Evolutionary conservation across 495 filamentous ascomycete genomes (phyloP).

Genomic region (Daldinia concentrica): DNA sequence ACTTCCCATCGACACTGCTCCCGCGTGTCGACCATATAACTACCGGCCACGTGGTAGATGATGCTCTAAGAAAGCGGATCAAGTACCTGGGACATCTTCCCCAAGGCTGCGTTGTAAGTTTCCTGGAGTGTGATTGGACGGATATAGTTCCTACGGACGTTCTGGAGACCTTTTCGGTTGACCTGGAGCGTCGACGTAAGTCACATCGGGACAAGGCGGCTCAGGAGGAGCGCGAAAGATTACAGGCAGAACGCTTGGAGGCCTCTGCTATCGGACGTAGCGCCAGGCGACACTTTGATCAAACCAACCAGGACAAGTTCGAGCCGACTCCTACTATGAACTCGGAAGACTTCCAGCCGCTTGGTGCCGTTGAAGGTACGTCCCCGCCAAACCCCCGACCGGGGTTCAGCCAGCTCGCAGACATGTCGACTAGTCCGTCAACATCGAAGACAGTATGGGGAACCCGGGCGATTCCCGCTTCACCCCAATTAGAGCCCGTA

Average conservation of each 20-base stretch:
- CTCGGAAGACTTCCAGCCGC: constrained; percentile 72
- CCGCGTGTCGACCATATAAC: constrained; percentile 92
- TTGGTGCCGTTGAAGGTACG: constrained; percentile 57
- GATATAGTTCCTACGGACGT: constrained; percentile 83
- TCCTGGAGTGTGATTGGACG: constrained; percentile 97
- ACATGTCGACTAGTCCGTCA: constrained; percentile 79
- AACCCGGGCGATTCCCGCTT: constrained; percentile 68
- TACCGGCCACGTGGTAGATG: constrained; percentile 89
- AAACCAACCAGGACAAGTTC: constrained; percentile 47
- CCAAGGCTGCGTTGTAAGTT: constrained; percentile 90
- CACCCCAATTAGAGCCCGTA: constrained; percentile 57
- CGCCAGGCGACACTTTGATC: constrained; percentile 48
- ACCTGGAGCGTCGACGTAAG: constrained; percentile 82
- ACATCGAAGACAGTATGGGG: constrained; percentile 87
- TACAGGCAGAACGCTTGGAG: constrained; percentile 86
- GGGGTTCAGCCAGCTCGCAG: constrained; percentile 55
- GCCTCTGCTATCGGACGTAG: constrained; percentile 58
- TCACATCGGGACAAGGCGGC: constrained; percentile 85
- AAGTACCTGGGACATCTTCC: constrained; percentile 94
- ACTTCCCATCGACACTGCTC: constrained; percentile 88
- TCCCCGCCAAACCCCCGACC: constrained; percentile 51
- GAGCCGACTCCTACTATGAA: constrained; percentile 51
- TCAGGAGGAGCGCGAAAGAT: constrained; percentile 88
- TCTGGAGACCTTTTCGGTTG: constrained; percentile 73
- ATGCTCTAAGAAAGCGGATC: constrained; percentile 82